Percentiles rank a stretch among this genome's conserved stretches.
Evolutionary conservation across 129 eudicot species (phyloP).

Genomic region (Arctium lappa): DNA sequence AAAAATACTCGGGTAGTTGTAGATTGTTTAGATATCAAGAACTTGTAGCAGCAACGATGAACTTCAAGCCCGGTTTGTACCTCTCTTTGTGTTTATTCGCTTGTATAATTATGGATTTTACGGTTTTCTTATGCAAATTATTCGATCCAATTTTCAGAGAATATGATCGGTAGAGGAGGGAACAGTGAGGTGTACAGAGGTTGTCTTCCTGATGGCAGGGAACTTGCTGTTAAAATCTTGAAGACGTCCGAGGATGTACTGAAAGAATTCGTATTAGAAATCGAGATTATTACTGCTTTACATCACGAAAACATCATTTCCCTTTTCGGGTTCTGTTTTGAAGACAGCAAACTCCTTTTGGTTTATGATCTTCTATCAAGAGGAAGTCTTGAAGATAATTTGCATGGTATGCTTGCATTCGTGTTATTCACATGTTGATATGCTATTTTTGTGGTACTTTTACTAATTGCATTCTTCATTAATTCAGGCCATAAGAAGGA

Average conservation of each 20-base stretch:
- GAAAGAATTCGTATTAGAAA: constrained; percentile 74
- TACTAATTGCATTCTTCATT: not conserved
- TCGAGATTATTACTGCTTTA: constrained; percentile 79
- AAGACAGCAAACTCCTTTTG: constrained; percentile 72
- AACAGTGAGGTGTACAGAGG: constrained; percentile 84
- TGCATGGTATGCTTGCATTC: constrained; percentile 59
- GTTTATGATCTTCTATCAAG: constrained; percentile 89
- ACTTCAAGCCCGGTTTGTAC: constrained; percentile 71
- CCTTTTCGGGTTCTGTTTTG: constrained; percentile 88
- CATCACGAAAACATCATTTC: constrained; percentile 83
- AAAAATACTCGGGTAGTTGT: constrained; percentile 70
- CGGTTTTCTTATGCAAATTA: not conserved
- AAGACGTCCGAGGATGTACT: constrained; percentile 68
- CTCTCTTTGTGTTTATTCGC: not conserved
- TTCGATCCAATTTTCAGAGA: constrained; percentile 44
- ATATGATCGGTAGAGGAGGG: constrained; percentile 91
- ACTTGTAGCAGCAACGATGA: constrained; percentile 63
- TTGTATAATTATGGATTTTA: not conserved
- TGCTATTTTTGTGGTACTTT: not conserved
- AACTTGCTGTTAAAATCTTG: constrained; percentile 82
- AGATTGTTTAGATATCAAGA: constrained; percentile 69
- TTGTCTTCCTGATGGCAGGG: constrained; percentile 80
- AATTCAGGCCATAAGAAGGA: constrained; percentile 55
- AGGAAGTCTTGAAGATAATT: constrained; percentile 98
- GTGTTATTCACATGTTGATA: not conserved